Evolutionary conservation across 495 filamentous ascomycete species (phyloP), one percentile per base, ranked within the genome.

Genomic region (Podospora pseudocomata): DNA sequence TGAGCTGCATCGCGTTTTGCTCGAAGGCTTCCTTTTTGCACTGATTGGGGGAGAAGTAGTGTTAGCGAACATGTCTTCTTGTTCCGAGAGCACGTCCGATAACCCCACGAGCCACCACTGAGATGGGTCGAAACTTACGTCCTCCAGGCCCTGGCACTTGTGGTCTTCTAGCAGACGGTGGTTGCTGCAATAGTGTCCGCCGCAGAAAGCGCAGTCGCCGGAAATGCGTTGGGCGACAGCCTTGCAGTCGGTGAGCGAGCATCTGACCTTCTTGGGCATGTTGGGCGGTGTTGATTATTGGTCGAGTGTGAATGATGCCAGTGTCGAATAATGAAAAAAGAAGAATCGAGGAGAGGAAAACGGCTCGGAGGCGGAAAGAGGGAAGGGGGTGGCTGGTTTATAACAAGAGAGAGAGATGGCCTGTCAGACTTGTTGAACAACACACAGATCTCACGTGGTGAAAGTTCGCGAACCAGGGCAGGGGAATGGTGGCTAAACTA

Each of bases 1-100:
- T 92, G 76, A 98, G 82, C 84, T 95, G 94, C 73, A 92, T 90
- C 67, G 90, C 91, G 75, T 99, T 99, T 63, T 91, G 87, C 76
- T 94, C 93, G 79, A 96, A 91, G 19, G 89, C 91, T 78, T 96
- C 92, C 83, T 95, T 93, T 86, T 97, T 97, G 86, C 93, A 97
- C 86, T 88, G n/a, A 19, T 39, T 28, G n/a, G 28, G 73, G 65
- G 60, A 62, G 70, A 66, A 57, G 65, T 59, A 62, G 72, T 54
- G 75, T 78, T 71, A 71, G 71, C 73, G 75, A 73, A 66, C 65
- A 65, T 62, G 71, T 75, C 77, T 39, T 77, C 39, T 49, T 49
- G 39, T 49, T 49, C 75, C 15, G 66, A 66, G 27, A 82, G 75
- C 61, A 79, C 76, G 39, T 77, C 80, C 64, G 73, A 73, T 44